Base-by-base conservation (phyloP, 2,329 filamentous ascomycete species). In the Neoscytalidium dimidiatum region DNA sequence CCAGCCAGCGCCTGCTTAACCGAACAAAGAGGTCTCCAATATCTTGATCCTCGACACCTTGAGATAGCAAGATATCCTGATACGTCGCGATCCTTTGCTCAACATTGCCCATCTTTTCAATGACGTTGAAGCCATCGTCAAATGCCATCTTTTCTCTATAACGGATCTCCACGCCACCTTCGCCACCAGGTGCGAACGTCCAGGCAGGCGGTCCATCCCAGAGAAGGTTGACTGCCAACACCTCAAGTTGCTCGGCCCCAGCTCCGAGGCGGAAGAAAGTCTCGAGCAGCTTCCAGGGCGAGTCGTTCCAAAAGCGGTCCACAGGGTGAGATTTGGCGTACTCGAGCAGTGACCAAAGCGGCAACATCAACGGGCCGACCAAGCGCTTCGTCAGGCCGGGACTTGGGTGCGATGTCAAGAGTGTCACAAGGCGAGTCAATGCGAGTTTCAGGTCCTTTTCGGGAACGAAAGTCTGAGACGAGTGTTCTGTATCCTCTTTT, bases 71-170 rank as follows among this genome's bases (percentile, higher is more conserved):
- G 2, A 78, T 66, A 6, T 69, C 67, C 1, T 75, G 67, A 3
- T 78, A 66, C 8, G 70, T 57, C 3, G 67, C 61, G 1, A 76
- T 64, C 14, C 71, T 71, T 31, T 67, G 66, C n/a, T 74, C 70
- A n/a, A 78, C 49, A 11, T 66, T 67, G 53, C 62, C 68, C 26
- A 78, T 73, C 3, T 69, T 71, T n/a, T 68, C 64, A 93, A 98
- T 89, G 90, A 98, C 96, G 81, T 90, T 94, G 38, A 44, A 77
- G 91, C 96, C 87, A 92, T 92, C 77, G 90, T 92, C 77, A 90
- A 90, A 76, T 87, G 95, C 82, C 90, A 94, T 85, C 17, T 96
- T 92, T 82, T 93, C 94, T 86, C 72, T 66, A 65, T 69, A 68
- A 8, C 81, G 80, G 17, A 88, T 81, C 46, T 88, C 83, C 19